Evolutionary conservation across 1,284 basidiomycete species (phyloP), one percentile per base, ranked within the genome.

Genomic region (Mycosarcoma mackinlayi): DNA sequence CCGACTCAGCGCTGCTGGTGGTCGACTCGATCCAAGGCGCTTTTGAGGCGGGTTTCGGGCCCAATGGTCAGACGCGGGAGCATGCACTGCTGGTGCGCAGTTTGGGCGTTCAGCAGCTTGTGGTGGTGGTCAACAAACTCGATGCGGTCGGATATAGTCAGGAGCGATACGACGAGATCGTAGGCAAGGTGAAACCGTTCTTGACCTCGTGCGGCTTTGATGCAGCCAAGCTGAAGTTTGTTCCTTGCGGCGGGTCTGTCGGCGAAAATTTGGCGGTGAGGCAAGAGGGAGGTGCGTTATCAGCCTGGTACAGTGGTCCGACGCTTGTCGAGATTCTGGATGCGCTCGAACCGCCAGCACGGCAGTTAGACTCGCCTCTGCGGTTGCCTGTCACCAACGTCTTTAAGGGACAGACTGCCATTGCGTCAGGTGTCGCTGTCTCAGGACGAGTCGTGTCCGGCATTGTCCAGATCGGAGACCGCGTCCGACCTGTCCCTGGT

Each of bases 61-160:
- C 91, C 14, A 92, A 92, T 27, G 95, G 95, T 0, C 95, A 98
- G 85, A 98, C 94, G n/a, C 87, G 95, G 53, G 95, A 98, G 83
- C 95, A 98, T 84, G 87, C 97, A 4, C 85, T 96, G 55, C 88
- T 98, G 23, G 92, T 96, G 25, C 86, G 96, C 52, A 95, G 93
- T 83, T 86, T 98, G 4, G 95, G 96, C n/a, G 93, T 98, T 9
- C 88, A 90, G 48, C 93, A 98, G 82, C 88, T 98, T 21, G 87
- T 98, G 24, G 90, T 97, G 14, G 94, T 92, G 0, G 86, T 98
- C 67, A 98, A 98, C 85, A 98, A 98, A 84, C 86, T 98, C 48
- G 95, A 98, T 82, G 75, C 75, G 16, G 70, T 78, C 3, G 69
- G 58, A 50, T 98, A 93, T 92, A 87, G 88, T 11, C 86, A 89